Conservation (phyloP, 176 grass and related monocot species). For the Carex kokanica region DNA sequence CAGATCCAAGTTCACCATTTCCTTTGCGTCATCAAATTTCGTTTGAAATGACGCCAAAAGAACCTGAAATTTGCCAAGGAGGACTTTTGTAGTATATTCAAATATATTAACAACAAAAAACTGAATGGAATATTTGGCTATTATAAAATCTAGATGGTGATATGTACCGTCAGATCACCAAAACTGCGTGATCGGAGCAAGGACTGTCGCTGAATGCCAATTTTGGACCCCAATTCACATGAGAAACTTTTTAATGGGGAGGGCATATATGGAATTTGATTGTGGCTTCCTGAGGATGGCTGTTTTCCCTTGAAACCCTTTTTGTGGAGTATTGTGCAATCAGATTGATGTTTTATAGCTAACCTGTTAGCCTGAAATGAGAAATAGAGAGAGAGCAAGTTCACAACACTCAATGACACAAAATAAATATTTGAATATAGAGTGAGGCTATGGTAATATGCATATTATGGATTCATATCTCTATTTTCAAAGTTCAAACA, state of each 20-base stretch:
- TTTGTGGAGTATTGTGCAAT: not conserved
- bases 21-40: constrained; percentile 38
- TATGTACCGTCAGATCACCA: constrained; percentile 30
- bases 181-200: constrained; percentile 32
- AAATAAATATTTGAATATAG: not conserved
- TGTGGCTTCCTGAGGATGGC: constrained; percentile 7
- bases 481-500: too few species aligned
- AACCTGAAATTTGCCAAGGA: constrained; percentile 25
- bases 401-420: not conserved
- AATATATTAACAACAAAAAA: not conserved
- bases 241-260: constrained; percentile 39
- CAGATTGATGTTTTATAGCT: not conserved
- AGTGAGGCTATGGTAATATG: too few species aligned
- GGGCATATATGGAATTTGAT: not conserved
- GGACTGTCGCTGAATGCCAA: constrained; percentile 14
- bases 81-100: not conserved
- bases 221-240: constrained; percentile 37
- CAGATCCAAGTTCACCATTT: constrained; percentile 32
- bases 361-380: constrained; percentile 22
- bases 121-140: not conserved
- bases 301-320: constrained; percentile 19
- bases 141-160: not conserved
- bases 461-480: too few species aligned
- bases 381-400: not conserved
- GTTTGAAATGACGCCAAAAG: constrained; percentile 21